These are phyloP conservation scores for Tillandsia leiboldiana DNA, from an alignment of 176 grass and related monocot genomes.

Conservation along the genomic window DNA sequence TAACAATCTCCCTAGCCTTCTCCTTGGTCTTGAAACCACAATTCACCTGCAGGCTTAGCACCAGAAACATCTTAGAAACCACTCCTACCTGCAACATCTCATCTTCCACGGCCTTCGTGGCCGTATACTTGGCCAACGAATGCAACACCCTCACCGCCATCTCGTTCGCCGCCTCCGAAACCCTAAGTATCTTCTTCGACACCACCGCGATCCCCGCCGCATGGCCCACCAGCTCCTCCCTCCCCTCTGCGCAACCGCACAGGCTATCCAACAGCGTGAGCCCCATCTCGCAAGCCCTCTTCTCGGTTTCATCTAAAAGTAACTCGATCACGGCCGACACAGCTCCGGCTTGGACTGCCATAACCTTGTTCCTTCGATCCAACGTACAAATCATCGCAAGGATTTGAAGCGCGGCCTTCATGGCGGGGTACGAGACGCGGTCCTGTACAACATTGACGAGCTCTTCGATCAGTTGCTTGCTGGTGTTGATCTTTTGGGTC, in stretches of 20 bases:
- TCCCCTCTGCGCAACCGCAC: conserved; percentile 68
- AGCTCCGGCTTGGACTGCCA: conserved; percentile 47
- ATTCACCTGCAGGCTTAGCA: conserved; percentile 55
- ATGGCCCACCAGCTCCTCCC: conserved; percentile 49
- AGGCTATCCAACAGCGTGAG: conserved; percentile 48
- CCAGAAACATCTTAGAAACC: conserved; percentile 44
- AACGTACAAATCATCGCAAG: conserved; percentile 37
- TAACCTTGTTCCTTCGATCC: conserved; percentile 45
- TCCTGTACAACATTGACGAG: conserved; percentile 33
- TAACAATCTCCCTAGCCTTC: conserved; percentile 67
- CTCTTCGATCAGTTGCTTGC: conserved; percentile 30
- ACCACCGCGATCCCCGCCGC: conserved; percentile 60
- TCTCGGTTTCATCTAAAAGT: conserved; percentile 35
- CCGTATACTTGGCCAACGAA: conserved; percentile 45
- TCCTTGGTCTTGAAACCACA: conserved; percentile 35
- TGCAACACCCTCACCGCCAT: conserved; percentile 46
- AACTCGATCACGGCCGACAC: conserved; percentile 40
- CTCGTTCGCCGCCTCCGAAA: conserved; percentile 40
- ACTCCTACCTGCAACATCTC: conserved; percentile 77
- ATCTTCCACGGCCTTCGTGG: conserved; percentile 43
- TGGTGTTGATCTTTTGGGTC: conserved; percentile 15
- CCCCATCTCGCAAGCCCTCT: conserved; percentile 33
- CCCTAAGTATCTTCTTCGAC: conserved; percentile 33
- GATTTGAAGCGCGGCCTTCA: conserved; percentile 53
- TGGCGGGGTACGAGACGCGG: conserved; percentile 25